Evolutionary conservation across 2,329 filamentous ascomycete genomes (phyloP).

Genomic region (Colletotrichum cereale): DNA sequence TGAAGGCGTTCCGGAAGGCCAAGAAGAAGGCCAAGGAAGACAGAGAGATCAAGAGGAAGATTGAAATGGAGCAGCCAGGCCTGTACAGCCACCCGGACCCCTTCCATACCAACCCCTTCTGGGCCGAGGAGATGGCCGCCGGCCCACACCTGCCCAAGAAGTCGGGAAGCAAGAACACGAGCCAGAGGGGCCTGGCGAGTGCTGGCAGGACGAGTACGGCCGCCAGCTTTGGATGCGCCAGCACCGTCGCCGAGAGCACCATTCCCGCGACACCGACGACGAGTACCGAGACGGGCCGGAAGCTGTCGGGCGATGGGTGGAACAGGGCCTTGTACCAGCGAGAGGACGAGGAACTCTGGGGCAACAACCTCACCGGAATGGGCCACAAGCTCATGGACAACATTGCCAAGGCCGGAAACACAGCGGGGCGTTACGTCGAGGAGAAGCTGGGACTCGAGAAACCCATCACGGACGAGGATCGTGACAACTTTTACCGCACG

Average conservation of each 20-base stretch:
- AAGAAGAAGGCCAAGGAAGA: constrained; percentile 78
- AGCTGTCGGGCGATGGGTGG: constrained; percentile 70
- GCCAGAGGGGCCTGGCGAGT: constrained; percentile 66
- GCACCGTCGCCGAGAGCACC: constrained; percentile 53
- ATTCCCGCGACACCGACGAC: constrained; percentile 56
- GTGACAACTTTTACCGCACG: constrained; percentile 71
- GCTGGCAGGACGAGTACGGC: constrained; percentile 67
- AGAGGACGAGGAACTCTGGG: constrained; percentile 91
- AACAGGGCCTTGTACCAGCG: constrained; percentile 85
- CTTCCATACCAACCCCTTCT: constrained; percentile 89
- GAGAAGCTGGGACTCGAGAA: constrained; percentile 66
- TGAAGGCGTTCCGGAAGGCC: constrained; percentile 76
- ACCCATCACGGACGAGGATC: constrained; percentile 62
- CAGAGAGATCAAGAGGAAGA: constrained; percentile 72
- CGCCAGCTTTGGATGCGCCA: constrained; percentile 52
- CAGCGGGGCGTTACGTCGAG: constrained; percentile 66
- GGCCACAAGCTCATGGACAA: constrained; percentile 70
- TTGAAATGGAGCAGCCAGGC: constrained; percentile 77
- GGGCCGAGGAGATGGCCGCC: constrained; percentile 86
- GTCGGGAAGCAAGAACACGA: constrained; percentile 67
- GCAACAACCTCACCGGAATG: constrained; percentile 67
- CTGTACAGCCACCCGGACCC: constrained; percentile 84
- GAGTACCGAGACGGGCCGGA: constrained; percentile 61
- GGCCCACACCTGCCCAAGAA: constrained; percentile 81
- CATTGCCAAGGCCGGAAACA: constrained; percentile 69